Evolutionary conservation across 2,329 filamentous ascomycete genomes (phyloP), one percentile per base, ranked within the genome.

Genomic region (Fusarium camptoceras): DNA sequence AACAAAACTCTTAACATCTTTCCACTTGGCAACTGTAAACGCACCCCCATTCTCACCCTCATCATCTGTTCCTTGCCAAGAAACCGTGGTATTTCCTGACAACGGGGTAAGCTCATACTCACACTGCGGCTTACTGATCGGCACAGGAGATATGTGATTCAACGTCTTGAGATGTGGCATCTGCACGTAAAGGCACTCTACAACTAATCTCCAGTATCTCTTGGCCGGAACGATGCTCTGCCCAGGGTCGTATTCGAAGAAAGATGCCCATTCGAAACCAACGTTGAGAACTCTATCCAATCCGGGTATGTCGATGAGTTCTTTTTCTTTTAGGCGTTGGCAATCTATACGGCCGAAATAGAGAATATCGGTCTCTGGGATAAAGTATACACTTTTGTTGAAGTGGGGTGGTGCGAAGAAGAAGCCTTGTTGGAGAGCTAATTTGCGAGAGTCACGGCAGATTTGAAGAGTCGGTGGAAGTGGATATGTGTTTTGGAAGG

Each of bases 211-310:
- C 76, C 76, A 77, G 34, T 69, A 71, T 4, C 3, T 16, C 30
- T 8, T 8, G 14, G 28, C 14, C 2, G 28, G 14, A 15, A 30
- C 1, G 15, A 5, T 15, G 12, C 28, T 9, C 30, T 15, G 0
- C 4, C 8, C 8, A 16, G 8, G 8, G 31, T 18, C 8, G 4
- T 18, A 18, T 9, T 34, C 58, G 61, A 46, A 75, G 75, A 58
- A 77, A 73, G 24, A 75, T 69, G 7, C 77, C 77, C 77, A 80
- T 34, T 78, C 72, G 6, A 78, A 31, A 0, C 75, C 78, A 2
- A 76, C 70, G 24, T 79, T 65, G 27, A 71, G 59, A 0, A 78
- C 72, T n/a, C 56, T 64, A 8, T 79, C 74, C 47, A 75, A 68
- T 10, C 76, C 72, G 1, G 56, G 24, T 1, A 78, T 50, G 8